These are phyloP conservation scores for Puccinia coronata DNA, from an alignment of 1,284 basidiomycete species.

Conservation along the genomic window DNA sequence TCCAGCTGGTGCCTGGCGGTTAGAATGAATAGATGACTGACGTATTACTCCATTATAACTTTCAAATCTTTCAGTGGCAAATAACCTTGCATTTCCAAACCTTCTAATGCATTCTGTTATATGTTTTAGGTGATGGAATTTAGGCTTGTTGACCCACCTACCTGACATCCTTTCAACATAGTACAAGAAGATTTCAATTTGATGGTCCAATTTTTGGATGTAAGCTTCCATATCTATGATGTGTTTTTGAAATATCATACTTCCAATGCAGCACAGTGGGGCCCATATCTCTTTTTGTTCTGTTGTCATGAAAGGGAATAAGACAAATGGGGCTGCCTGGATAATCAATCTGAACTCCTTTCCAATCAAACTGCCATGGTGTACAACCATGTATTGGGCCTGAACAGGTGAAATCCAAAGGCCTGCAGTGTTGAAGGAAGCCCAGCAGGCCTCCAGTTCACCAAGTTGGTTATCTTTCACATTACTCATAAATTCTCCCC, in stretches of 20 bases:
- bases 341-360: slow-evolving; percentile 59
- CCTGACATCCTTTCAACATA: neutral
- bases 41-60: slow-evolving; percentile 16
- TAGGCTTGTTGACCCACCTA: slow-evolving; percentile 61
- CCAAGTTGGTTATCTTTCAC: neutral
- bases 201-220: slow-evolving; percentile 45
- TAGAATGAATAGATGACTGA: neutral
- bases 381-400: slow-evolving; percentile 57
- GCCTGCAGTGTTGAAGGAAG: slow-evolving; percentile 54
- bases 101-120: slow-evolving; percentile 51
- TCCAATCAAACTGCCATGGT: slow-evolving; percentile 59
- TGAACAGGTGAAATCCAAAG: slow-evolving; percentile 54
- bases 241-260: slow-evolving; percentile 50
- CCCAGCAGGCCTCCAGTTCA: neutral
- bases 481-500: neutral
- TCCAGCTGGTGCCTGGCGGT: neutral
- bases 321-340: slow-evolving; percentile 60
- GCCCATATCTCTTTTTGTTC: slow-evolving; percentile 57
- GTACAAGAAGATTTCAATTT: neutral
- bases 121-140: slow-evolving; percentile 57
- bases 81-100: neutral
- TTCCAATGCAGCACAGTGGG: slow-evolving; percentile 55
- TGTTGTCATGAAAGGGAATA: slow-evolving; percentile 56
- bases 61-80: slow-evolving; percentile 32
- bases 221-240: slow-evolving; percentile 59